Base-by-base conservation (phyloP, 2,329 filamentous ascomycete genomes). In the Pseudocercospora pini-densiflorae region DNA sequence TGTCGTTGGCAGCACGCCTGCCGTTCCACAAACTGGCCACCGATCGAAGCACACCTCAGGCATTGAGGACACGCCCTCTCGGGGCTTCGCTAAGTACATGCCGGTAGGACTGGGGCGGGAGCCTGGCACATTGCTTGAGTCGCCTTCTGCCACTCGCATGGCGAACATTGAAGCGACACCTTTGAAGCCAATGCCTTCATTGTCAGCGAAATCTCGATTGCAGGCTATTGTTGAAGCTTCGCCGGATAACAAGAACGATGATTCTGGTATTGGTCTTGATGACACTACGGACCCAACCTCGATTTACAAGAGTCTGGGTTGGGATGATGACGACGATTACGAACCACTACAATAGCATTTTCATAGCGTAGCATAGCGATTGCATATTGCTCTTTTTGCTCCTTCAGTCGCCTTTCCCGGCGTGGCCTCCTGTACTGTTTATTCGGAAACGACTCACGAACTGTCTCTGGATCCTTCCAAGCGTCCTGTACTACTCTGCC, bases 21-120 rank as follows among this genome's bases (percentile, higher is more conserved):
- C 75, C 64, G 69, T 77, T 36, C 71, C 77, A 65, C 68, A 70
- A 45, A 77, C 75, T 66, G 70, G 69, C 64, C 75, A 70, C 59
- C 70, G 67, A 57, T 40, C 62, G 8, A 58, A 63, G 47, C 64
- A 68, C 27, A 71, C 69, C 60, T 53, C 65, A 16, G 58, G 66
- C n/a, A 69, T 82, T 61, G 74, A 79, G 61, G 81, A 83, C 40
- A 83, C 81, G 59, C 82, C 81, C 14, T 80, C 79, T 3, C 79
- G 79, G 53, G 77, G 75, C 51, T 77, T 79, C 55, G 75, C 72
- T 29, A 72, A 79, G 54, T 74, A 75, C 67, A 71, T 76, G 69
- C 67, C 74, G 12, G 43, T 63, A 36, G 70, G 67, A 5, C 59
- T 74, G 4, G 65, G 59, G 3, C 62, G 65, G 2, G 59, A 53